These are phyloP conservation scores for Juglanconis oblonga DNA, from an alignment of 2,329 filamentous ascomycete genomes.

Conservation along the genomic window DNA sequence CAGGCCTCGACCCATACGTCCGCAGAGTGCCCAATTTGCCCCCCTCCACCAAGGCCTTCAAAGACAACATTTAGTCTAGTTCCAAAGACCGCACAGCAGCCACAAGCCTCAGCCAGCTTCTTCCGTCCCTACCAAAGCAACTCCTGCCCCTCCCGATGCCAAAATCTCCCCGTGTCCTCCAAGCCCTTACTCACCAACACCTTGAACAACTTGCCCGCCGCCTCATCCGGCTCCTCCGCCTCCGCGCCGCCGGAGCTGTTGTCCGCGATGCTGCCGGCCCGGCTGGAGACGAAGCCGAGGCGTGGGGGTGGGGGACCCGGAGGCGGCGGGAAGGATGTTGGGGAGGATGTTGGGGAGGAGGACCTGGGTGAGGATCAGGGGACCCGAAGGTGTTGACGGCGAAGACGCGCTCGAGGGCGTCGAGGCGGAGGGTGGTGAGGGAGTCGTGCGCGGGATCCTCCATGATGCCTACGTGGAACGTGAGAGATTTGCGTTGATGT, in stretches of 20 bases:
- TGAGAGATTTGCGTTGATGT: neutral
- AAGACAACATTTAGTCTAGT: too few relatives aligned
- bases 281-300: constrained; percentile 38
- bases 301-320: constrained; percentile 24
- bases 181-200: constrained; percentile 6
- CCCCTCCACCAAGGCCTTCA: too few relatives aligned
- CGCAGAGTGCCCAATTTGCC: too few relatives aligned
- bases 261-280: constrained; percentile 40
- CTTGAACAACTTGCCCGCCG: too few relatives aligned
- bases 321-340: too few relatives aligned
- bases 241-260: constrained; percentile 39
- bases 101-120: neutral
- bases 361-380: constrained; percentile 41
- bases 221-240: too few relatives aligned
- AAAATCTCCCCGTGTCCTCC: constrained; percentile 11
- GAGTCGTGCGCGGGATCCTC: constrained; percentile 17
- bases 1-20: too few relatives aligned
- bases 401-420: constrained; percentile 36
- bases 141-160: constrained; percentile 13
- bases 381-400: constrained; percentile 41
- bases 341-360: constrained; percentile 38
- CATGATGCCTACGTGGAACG: constrained; percentile 27
- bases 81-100: too few relatives aligned
- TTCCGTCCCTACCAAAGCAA: constrained; percentile 8
- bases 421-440: constrained; percentile 24